A percentile compares a stretch with the other conserved stretches of the same genome.
These are phyloP conservation scores for Solanum lignicaule DNA, from an alignment of 257 asterid species.

Conservation along the genomic window DNA sequence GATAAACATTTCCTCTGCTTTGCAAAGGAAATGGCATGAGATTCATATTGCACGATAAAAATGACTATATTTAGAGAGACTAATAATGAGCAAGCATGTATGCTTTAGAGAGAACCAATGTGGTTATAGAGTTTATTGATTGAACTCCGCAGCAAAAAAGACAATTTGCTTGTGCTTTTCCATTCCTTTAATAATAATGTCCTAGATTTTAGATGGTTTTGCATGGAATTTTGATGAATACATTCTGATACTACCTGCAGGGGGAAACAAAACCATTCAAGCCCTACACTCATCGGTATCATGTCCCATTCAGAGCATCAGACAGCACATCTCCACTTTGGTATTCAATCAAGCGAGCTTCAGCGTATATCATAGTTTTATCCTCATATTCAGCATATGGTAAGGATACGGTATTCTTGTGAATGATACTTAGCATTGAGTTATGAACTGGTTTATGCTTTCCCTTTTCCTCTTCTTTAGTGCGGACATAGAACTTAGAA, in stretches of 20 bases:
- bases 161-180: not conserved
- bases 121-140: not conserved
- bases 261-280: constrained; percentile 78
- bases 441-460: not conserved
- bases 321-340: constrained; percentile 61
- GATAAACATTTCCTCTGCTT: not conserved
- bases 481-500: not conserved
- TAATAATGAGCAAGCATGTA: not conserved
- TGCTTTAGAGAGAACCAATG: not conserved
- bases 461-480: not conserved
- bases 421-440: not conserved
- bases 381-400: constrained; percentile 92
- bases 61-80: not conserved
- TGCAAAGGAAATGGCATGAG: not conserved
- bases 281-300: constrained; percentile 72
- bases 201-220: not conserved
- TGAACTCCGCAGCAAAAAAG: not conserved
- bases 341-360: constrained; percentile 92
- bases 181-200: not conserved
- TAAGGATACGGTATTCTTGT: constrained; percentile 8
- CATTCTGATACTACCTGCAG: constrained; percentile 28
- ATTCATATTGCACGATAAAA: not conserved
- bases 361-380: constrained; percentile 78
- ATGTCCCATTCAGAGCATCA: constrained; percentile 49
- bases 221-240: not conserved